A percentile compares a stretch with the other conserved stretches of the same genome.
These are phyloP conservation scores for Populus davidiana DNA, from an alignment of 345 rosid genomes.

Conservation along the genomic window DNA sequence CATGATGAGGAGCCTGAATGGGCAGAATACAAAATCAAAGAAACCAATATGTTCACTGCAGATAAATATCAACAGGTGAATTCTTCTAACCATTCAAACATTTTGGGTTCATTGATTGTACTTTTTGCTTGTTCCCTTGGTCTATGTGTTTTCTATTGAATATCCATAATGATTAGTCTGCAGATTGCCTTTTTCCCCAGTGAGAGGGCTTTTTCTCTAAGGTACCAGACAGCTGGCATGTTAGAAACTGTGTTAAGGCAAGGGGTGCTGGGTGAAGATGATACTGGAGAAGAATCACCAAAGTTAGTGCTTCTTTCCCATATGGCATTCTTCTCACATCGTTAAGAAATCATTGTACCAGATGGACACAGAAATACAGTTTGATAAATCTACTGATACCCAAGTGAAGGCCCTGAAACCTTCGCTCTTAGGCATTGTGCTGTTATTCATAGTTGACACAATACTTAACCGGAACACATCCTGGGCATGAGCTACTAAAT, in stretches of 20 bases:
- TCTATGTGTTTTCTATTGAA: constrained; percentile 34
- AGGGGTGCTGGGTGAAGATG: constrained; percentile 95
- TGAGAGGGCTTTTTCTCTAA: constrained; percentile 73
- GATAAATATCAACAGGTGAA: constrained; percentile 92
- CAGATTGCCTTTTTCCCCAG: constrained; percentile 85
- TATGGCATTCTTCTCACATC: background rate
- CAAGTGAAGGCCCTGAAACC: background rate
- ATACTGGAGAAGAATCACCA: constrained; percentile 90
- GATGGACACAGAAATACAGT: too few species aligned
- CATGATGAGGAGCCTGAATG: constrained; percentile 64
- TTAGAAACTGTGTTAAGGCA: constrained; percentile 73
- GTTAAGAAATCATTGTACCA: too few species aligned
- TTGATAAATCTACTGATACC: too few species aligned
- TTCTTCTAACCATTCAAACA: constrained; percentile 17
- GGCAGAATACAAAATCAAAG: constrained; percentile 93
- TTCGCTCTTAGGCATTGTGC: background rate
- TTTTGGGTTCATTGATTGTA: background rate
- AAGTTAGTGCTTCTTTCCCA: constrained; percentile 44
- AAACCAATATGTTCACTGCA: constrained; percentile 85
- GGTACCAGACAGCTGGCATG: constrained; percentile 94
- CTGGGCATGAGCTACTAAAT: background rate
- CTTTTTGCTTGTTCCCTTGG: constrained; percentile 2
- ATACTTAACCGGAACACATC: background rate
- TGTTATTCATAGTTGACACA: background rate
- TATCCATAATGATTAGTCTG: constrained; percentile 62